Base-by-base conservation (phyloP, 805 yeast genomes). In the Priceomyces melissophilus region DNA sequence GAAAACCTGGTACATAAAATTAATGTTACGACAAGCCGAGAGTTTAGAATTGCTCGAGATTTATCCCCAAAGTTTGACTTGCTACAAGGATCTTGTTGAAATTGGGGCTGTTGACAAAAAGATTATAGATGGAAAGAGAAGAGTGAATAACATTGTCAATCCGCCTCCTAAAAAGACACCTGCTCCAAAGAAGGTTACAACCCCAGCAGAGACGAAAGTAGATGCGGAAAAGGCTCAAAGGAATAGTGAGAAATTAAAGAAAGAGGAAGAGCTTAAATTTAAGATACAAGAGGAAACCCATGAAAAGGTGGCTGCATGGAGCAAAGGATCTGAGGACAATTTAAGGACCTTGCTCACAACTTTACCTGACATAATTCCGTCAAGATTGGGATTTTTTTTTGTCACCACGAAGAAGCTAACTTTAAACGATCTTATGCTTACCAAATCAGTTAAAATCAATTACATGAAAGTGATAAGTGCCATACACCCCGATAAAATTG, bases 401-500 rank as follows among this genome's bases (percentile, higher is more conserved):
- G 40, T 58, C 23, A 55, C 61, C 2, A 45, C 52, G 2, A 51
- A 52, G 40, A 60, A 58, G 12, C 82, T 89, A 4, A 60, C 81
- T 1, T 61, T 84, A 55, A 73, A 82, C 3, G 97, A 91, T 42
- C 67, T 93, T 44, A 93, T 93, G 44, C 68, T 90, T 47, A 91
- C 95, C 13, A 90, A 89, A 52, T 89, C 86, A 58, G 97, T 89
- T 30, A 91, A 91, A 59, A 68, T 91, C 29, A 71, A 72, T 13
- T 93, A 93, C 60, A 78, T 84, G 87, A 84, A 82, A 53, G 91
- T 87, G 1, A 87, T 83, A 35, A 78, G 87, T 38, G 71, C 78
- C 41, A 83, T 87, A 4, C 93, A 84, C 54, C 93, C 93, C 0
- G 99, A 93, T 61, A 93, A 93, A 60, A 67, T 90, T 16, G 69